Evolutionary conservation across 106 monocot species (phyloP).

Genomic region (Gastrodia elata): DNA sequence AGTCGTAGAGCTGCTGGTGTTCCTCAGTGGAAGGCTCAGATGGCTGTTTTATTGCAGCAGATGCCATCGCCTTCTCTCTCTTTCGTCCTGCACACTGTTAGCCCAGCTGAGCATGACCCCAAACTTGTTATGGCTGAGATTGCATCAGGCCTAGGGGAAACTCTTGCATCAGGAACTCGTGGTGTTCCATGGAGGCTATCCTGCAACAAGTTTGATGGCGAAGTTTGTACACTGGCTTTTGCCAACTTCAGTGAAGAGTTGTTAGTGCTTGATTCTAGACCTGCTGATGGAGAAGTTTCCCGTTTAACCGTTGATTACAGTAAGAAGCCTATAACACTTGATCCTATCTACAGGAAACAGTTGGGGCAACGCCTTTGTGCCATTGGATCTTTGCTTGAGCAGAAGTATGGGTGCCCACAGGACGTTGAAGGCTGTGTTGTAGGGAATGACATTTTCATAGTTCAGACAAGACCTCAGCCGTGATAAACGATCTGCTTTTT

Average conservation of each 20-base stretch:
- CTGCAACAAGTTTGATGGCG: conserved; percentile 59
- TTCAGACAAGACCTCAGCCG: conserved; percentile 85
- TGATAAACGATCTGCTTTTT: conserved; percentile 10
- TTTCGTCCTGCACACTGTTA: conserved; percentile 85
- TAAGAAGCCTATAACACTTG: conserved; percentile 58
- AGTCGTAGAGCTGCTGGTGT: conserved; percentile 77
- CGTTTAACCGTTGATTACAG: conserved; percentile 79
- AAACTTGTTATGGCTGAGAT: conserved; percentile 67
- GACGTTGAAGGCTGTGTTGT: conserved; percentile 91
- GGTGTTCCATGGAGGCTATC: conserved; percentile 90
- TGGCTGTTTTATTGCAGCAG: conserved; percentile 89
- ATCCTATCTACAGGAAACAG: conserved; percentile 54
- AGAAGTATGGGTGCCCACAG: conserved; percentile 75
- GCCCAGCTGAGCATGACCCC: conserved; percentile 53
- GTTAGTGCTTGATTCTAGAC: conserved; percentile 36
- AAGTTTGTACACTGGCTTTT: conserved; percentile 62
- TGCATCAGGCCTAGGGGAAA: conserved; percentile 89
- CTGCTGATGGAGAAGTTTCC: conserved; percentile 66
- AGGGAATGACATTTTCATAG: conserved; percentile 79
- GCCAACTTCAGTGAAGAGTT: conserved; percentile 92
- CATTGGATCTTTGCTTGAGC: conserved; percentile 83
- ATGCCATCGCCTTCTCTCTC: conserved; percentile 73
- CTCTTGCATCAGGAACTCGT: conserved; percentile 78
- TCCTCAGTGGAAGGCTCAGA: conserved; percentile 58
- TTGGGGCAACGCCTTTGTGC: conserved; percentile 70